These are phyloP conservation scores for Didymella pinodella DNA, from an alignment of 2,329 filamentous ascomycete genomes.

Conservation along the genomic window DNA sequence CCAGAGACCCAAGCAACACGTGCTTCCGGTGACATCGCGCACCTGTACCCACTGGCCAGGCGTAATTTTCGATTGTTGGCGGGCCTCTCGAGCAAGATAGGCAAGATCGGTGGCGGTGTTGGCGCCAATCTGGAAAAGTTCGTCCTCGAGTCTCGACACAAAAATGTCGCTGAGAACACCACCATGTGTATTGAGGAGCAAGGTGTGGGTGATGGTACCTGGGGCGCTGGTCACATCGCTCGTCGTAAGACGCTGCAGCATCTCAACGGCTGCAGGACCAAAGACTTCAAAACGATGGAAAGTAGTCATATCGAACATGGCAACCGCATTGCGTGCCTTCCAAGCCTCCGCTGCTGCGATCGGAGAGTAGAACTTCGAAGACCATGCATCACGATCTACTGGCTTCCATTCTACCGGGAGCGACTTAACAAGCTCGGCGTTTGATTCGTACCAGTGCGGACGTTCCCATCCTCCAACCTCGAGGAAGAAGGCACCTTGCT, in stretches of 20 bases:
- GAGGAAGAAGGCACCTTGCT: slow-evolving; percentile 67
- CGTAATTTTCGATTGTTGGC: slow-evolving; percentile 53
- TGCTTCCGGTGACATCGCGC: slow-evolving; percentile 66
- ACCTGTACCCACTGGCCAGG: slow-evolving; percentile 60
- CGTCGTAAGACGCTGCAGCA: slow-evolving; percentile 64
- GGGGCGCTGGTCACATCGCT: slow-evolving; percentile 58
- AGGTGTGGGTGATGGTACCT: slow-evolving; percentile 63
- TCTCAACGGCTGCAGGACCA: slow-evolving; percentile 63
- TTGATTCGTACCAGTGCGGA: slow-evolving; percentile 68
- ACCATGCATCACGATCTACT: slow-evolving; percentile 66
- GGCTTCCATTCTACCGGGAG: slow-evolving; percentile 65
- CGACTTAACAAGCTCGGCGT: slow-evolving; percentile 59
- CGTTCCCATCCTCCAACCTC: slow-evolving; percentile 69
- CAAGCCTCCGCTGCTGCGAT: slow-evolving; percentile 68
- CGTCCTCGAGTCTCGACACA: slow-evolving; percentile 60
- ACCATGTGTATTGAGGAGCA: slow-evolving; percentile 63
- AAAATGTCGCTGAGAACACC: slow-evolving; percentile 66
- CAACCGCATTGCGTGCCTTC: slow-evolving; percentile 69
- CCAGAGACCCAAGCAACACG: slow-evolving; percentile 70
- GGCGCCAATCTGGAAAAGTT: slow-evolving; percentile 64
- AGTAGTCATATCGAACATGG: slow-evolving; percentile 70
- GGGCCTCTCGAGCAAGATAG: slow-evolving; percentile 64
- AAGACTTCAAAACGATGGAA: slow-evolving; percentile 65
- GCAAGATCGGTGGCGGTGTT: slow-evolving; percentile 64
- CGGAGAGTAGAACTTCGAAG: slow-evolving; percentile 64